Percentiles rank a stretch among this genome's conserved stretches.
phyloP scores from a whole-genome alignment of 805 yeast genomes.

The Brettanomyces anomalus region DNA sequence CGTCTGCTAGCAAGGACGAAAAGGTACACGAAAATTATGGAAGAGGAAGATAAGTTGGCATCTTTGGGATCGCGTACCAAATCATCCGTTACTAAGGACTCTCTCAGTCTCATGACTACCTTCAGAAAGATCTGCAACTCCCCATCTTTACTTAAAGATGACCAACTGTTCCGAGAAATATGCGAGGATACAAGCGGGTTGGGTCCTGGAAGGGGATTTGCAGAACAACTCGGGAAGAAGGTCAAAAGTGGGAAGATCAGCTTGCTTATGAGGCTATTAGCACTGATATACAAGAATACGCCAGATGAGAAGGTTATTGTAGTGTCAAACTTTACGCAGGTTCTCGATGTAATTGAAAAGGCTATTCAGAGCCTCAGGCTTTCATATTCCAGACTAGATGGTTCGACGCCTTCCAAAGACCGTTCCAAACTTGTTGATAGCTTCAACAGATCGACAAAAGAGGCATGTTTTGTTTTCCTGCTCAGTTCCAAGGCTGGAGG shows the following conservation, averaged over 20 bases:
- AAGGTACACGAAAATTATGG: conserved; percentile 25
- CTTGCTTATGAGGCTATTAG: conserved; percentile 47
- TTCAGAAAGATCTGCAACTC: conserved; percentile 81
- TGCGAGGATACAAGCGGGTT: conserved; percentile 11
- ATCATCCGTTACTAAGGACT: conserved; percentile 14
- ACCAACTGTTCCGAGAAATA: conserved; percentile 31
- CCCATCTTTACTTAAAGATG: conserved; percentile 51
- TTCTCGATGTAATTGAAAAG: conserved; percentile 66
- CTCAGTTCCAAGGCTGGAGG: conserved; percentile 92
- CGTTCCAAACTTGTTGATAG: conserved; percentile 58
- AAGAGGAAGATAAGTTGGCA: conserved; percentile 8
- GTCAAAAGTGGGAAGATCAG: conserved; percentile 55
- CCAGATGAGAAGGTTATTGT: conserved; percentile 68
- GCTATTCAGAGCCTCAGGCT: conserved; percentile 41
- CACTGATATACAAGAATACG: conserved; percentile 31
- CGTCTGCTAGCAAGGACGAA: conserved; percentile 35
- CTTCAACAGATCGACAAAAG: conserved; percentile 46
- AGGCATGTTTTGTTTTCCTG: conserved; percentile 51
- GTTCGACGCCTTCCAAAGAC: conserved; percentile 61
- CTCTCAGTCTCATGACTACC: conserved; percentile 61
- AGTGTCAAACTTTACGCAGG: conserved; percentile 82
- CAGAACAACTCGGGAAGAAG: conserved; percentile 23
- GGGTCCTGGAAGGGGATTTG: conserved; percentile 9
- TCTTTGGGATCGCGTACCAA: neutral
- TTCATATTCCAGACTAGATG: conserved; percentile 65